These are phyloP conservation scores for Nakaseomyces bracarensis DNA, from an alignment of 1,139 yeast genomes.

Conservation along the genomic window DNA sequence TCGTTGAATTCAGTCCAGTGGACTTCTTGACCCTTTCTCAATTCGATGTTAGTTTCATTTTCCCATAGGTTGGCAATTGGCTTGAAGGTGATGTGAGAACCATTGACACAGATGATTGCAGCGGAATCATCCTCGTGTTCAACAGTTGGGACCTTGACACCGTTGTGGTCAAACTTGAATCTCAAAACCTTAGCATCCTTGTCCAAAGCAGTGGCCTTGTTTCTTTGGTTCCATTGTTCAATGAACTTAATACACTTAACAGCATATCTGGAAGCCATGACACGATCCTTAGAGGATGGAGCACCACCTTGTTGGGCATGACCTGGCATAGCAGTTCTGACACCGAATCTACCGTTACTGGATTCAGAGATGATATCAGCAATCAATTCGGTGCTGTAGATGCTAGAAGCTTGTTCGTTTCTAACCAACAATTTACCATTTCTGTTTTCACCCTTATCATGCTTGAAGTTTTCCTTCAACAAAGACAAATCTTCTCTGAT, in stretches of 20 bases:
- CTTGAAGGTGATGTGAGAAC: slow-evolving; percentile 51
- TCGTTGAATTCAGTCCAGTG: slow-evolving; percentile 60
- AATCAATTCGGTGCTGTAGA: slow-evolving; percentile 71
- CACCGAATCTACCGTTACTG: slow-evolving; percentile 69
- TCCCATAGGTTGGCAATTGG: slow-evolving; percentile 48
- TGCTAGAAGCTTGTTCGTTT: slow-evolving; percentile 76
- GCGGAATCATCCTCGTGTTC: slow-evolving; percentile 40
- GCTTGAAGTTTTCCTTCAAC: slow-evolving; percentile 47
- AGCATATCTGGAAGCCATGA: slow-evolving; percentile 84
- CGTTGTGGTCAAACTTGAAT: slow-evolving; percentile 35
- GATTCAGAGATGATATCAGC: slow-evolving; percentile 79
- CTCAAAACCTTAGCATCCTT: slow-evolving; percentile 33
- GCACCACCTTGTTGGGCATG: slow-evolving; percentile 97
- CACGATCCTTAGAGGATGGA: slow-evolving; percentile 92
- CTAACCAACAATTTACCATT: slow-evolving; percentile 79
- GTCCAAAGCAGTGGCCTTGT: slow-evolving; percentile 30
- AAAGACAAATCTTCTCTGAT: slow-evolving; percentile 55
- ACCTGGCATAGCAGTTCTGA: slow-evolving; percentile 95
- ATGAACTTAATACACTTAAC: slow-evolving; percentile 81
- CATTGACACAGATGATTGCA: slow-evolving; percentile 63
- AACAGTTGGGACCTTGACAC: slow-evolving; percentile 36
- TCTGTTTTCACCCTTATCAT: slow-evolving; percentile 54
- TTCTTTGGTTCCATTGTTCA: slow-evolving; percentile 43
- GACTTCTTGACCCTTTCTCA: slow-evolving; percentile 57
- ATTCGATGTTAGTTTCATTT: slow-evolving; percentile 48